A percentile compares a stretch with the other conserved stretches of the same genome.
Conservation (phyloP, 805 yeast species). For the Metschnikowia cubensis region DNA sequence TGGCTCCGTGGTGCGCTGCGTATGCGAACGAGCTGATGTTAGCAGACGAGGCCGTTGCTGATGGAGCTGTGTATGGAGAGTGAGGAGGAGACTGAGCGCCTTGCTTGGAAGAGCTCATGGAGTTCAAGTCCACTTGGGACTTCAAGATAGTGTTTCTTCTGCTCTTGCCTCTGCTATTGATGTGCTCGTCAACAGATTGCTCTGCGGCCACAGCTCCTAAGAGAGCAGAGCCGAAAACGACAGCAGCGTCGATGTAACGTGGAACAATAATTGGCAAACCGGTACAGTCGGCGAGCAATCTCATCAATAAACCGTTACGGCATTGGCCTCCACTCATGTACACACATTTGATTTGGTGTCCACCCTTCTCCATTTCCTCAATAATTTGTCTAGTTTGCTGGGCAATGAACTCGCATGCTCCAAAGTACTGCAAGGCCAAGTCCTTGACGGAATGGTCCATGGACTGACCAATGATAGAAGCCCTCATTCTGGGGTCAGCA, state of each 20-base stretch:
- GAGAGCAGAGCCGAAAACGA: constrained; percentile 92
- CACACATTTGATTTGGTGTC: constrained; percentile 71
- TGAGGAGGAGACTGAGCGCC: constrained; percentile 28
- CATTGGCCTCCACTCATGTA: constrained; percentile 97
- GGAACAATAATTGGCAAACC: constrained; percentile 91
- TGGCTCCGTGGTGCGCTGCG: constrained; percentile 25
- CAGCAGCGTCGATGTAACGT: constrained; percentile 93
- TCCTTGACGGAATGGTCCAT: constrained; percentile 87
- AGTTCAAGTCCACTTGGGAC: constrained; percentile 29
- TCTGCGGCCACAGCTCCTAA: constrained; percentile 93
- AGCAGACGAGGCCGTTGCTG: constrained; percentile 68
- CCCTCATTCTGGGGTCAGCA: constrained; percentile 91
- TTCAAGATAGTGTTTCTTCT: constrained; percentile 34
- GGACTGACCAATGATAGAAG: constrained; percentile 85
- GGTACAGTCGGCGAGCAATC: constrained; percentile 88
- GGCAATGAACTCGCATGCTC: constrained; percentile 95
- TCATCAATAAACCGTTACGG: constrained; percentile 83
- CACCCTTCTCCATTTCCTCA: constrained; percentile 74
- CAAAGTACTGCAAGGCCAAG: constrained; percentile 80
- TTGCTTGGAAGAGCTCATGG: constrained; percentile 7
- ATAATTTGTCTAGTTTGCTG: constrained; percentile 96
- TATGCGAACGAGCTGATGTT: constrained; percentile 51
- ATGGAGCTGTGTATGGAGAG: constrained; percentile 76
- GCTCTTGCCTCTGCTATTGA: constrained; percentile 29
- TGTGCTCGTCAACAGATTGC: constrained; percentile 44